These are phyloP conservation scores for Lactifluus volemus DNA, from an alignment of 768 basidiomycete genomes.

Conservation along the genomic window DNA sequence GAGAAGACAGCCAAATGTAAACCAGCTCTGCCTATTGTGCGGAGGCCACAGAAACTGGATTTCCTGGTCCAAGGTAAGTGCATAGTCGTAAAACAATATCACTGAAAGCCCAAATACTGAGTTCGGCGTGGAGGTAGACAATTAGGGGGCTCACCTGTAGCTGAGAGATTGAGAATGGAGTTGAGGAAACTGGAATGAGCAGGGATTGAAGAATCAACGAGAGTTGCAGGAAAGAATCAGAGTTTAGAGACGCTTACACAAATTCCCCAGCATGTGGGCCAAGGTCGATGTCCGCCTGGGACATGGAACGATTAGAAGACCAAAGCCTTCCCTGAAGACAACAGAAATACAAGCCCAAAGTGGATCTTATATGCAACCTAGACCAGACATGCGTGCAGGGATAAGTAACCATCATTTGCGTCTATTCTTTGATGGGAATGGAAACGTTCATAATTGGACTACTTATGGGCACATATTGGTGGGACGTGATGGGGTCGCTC, in stretches of 20 bases:
- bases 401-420: neutral
- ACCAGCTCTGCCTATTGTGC: slow-evolving; percentile 28
- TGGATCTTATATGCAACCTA: neutral
- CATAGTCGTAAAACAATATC: slow-evolving; percentile 27
- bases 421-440: neutral
- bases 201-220: neutral
- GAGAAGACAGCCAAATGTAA: slow-evolving; percentile 38
- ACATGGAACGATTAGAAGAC: slow-evolving; percentile 3
- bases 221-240: neutral
- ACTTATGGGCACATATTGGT: neutral
- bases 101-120: slow-evolving; percentile 12
- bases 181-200: neutral
- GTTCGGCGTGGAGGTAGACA: neutral
- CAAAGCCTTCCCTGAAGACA: neutral
- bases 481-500: neutral
- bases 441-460: neutral
- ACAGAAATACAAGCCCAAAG: neutral
- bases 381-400: neutral
- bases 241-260: neutral
- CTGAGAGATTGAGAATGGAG: neutral
- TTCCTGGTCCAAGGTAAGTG: slow-evolving; percentile 29
- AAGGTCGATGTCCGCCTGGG: neutral
- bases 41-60: slow-evolving; percentile 36
- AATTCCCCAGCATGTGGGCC: neutral
- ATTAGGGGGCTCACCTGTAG: neutral